A percentile compares a stretch with the other conserved stretches of the same genome.
phyloP scores from a whole-genome alignment of 108 stramenopile genomes.

The Skeletonema marinoi region DNA sequence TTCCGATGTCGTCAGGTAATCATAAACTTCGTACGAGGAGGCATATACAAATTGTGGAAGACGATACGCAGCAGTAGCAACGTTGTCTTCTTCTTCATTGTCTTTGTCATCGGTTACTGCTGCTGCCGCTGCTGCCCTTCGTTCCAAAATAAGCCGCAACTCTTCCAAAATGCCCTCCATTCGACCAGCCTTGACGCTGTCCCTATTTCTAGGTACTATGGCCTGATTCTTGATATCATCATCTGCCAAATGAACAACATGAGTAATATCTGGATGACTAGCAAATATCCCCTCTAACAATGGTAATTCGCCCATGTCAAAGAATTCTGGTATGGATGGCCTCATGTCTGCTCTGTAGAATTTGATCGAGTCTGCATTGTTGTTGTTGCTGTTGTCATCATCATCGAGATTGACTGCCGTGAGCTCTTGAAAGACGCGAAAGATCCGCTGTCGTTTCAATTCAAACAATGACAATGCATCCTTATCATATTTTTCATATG shows the following conservation, averaged over 20 bases:
- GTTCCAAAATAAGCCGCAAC: slow-evolving; percentile 29
- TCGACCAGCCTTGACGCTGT: slow-evolving; percentile 67
- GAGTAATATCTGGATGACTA: slow-evolving; percentile 76
- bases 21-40: slow-evolving; percentile 53
- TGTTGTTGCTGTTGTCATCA: background rate
- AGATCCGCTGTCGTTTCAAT: slow-evolving; percentile 72
- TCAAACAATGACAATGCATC: slow-evolving; percentile 72
- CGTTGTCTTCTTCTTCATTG: background rate
- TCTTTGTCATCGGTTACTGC: slow-evolving; percentile 12
- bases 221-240: slow-evolving; percentile 47
- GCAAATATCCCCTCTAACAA: slow-evolving; percentile 77
- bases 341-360: slow-evolving; percentile 82
- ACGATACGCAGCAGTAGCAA: background rate
- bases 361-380: slow-evolving; percentile 21
- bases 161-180: slow-evolving; percentile 85
- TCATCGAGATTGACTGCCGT: slow-evolving; percentile 7
- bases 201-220: slow-evolving; percentile 63
- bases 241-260: slow-evolving; percentile 81
- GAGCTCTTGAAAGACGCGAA: slow-evolving; percentile 69
- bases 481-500: slow-evolving; percentile 40
- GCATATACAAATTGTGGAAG: slow-evolving; percentile 66
- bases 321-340: slow-evolving; percentile 87
- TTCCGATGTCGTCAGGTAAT: slow-evolving; percentile 9
- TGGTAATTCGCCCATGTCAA: slow-evolving; percentile 73
- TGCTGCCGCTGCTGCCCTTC: background rate